phyloP scores from a whole-genome alignment of 352 stramenopile species.

The Hyphochytrium catenoides region DNA sequence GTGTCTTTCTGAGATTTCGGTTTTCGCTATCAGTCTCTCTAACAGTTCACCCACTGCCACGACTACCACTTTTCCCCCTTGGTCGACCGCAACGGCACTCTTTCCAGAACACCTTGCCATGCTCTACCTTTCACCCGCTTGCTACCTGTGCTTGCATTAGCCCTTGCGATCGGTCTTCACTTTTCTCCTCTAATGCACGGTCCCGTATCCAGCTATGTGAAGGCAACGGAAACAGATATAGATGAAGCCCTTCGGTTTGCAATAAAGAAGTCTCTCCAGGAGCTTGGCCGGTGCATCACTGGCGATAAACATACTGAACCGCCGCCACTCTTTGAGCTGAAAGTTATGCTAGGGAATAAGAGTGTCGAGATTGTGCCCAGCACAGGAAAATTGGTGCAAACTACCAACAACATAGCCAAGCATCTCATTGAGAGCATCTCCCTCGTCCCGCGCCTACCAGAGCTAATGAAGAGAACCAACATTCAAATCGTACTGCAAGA shows the following conservation, averaged over 20 bases:
- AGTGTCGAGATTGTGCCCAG: slow-evolving; percentile 77
- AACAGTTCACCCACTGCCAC: too few relatives aligned
- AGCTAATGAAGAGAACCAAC: slow-evolving; percentile 5
- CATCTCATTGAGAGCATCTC: slow-evolving; percentile 81
- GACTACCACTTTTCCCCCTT: too few relatives aligned
- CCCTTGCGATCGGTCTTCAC: too few relatives aligned
- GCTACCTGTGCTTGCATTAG: too few relatives aligned
- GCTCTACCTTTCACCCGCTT: too few relatives aligned
- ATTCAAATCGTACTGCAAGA: slow-evolving; percentile 1
- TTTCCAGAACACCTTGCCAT: too few relatives aligned
- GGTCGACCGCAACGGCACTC: too few relatives aligned
- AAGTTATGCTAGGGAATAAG: slow-evolving; percentile 74
- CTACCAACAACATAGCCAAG: slow-evolving; percentile 80
- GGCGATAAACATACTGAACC: slow-evolving; percentile 70
- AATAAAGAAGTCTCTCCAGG: slow-evolving; percentile 80
- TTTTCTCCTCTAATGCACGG: too few relatives aligned
- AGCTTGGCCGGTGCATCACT: slow-evolving; percentile 79
- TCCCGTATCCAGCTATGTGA: too few relatives aligned
- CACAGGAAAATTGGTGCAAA: slow-evolving; percentile 78
- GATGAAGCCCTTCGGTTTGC: slow-evolving; percentile 67
- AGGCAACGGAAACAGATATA: slow-evolving; percentile 65
- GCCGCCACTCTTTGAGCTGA: slow-evolving; percentile 70
- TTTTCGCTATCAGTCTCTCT: too few relatives aligned
- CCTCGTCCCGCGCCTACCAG: slow-evolving; percentile 54
- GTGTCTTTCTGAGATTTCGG: too few relatives aligned